A percentile compares a stretch with the other conserved stretches of the same genome.
phyloP scores from a whole-genome alignment of 352 stramenopile species.

The Pythium sukuiense region DNA sequence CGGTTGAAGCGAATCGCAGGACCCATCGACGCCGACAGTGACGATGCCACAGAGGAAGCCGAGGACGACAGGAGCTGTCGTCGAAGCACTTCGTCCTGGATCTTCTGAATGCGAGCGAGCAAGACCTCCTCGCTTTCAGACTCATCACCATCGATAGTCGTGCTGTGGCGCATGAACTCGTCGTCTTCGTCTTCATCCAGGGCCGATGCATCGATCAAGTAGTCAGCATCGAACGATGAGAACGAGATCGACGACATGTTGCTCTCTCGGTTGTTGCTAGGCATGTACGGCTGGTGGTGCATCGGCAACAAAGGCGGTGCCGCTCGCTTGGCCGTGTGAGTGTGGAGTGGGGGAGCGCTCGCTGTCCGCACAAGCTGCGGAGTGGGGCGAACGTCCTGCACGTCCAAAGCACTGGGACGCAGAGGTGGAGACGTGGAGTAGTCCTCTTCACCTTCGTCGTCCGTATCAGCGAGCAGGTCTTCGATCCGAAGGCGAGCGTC shows the following conservation, averaged over 20 bases:
- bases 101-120: conserved; percentile 25
- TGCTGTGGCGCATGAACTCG: conserved; percentile 12
- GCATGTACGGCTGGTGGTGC: conserved; percentile 7
- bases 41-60: conserved; percentile 18
- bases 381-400: conserved; percentile 12
- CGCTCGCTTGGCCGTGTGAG: background rate
- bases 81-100: conserved; percentile 25
- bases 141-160: conserved; percentile 8
- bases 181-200: conserved; percentile 13
- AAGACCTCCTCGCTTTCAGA: conserved; percentile 20
- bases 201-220: conserved; percentile 20
- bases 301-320: conserved; percentile 1
- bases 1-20: conserved; percentile 19
- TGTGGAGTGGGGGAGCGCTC: conserved; percentile 12
- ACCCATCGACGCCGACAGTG: conserved; percentile 9
- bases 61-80: conserved; percentile 19
- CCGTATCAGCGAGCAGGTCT: conserved; percentile 23
- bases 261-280: conserved; percentile 15
- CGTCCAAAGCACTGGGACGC: conserved; percentile 23
- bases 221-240: conserved; percentile 26
- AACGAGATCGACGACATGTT: conserved; percentile 25
- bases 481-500: conserved; percentile 23
- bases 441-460: conserved; percentile 24
- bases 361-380: conserved; percentile 17
- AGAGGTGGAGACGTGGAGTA: conserved; percentile 23